phyloP scores from a whole-genome alignment of 495 filamentous ascomycete species.

The Annulohypoxylon stygium region DNA sequence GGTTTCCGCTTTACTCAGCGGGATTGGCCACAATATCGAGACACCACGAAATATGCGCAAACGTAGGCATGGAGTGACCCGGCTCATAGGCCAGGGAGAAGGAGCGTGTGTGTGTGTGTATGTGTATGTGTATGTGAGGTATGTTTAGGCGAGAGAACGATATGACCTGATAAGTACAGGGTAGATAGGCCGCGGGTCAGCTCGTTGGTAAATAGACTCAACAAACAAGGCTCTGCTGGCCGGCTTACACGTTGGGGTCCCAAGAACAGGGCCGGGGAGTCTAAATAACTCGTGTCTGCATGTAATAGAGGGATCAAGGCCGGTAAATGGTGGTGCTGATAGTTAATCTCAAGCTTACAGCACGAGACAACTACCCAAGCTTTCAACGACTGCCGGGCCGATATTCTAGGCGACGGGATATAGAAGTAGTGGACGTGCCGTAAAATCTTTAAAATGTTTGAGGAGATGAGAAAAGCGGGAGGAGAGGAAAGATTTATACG shows the following conservation, averaged over 20 bases:
- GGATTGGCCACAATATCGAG: slow-evolving; percentile 36
- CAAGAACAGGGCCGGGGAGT: slow-evolving; percentile 24
- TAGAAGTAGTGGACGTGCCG: slow-evolving; percentile 19
- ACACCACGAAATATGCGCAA: slow-evolving; percentile 28
- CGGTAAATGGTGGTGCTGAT: slow-evolving; percentile 16
- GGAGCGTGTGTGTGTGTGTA: slow-evolving; percentile 17
- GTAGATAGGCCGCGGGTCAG: slow-evolving; percentile 35
- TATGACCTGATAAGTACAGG: slow-evolving; percentile 35
- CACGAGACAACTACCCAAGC: slow-evolving; percentile 14
- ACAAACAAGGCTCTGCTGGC: slow-evolving; percentile 38
- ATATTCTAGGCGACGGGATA: slow-evolving; percentile 7
- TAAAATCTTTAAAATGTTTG: slow-evolving; percentile 11
- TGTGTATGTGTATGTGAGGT: slow-evolving; percentile 10
- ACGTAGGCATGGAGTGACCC: slow-evolving; percentile 28
- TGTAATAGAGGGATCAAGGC: slow-evolving; percentile 18
- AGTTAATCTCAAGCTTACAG: slow-evolving; percentile 35
- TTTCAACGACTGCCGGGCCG: slow-evolving; percentile 22
- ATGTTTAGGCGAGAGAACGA: slow-evolving; percentile 25
- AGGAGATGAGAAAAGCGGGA: slow-evolving; percentile 25
- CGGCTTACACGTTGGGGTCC: slow-evolving; percentile 48
- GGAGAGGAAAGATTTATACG: slow-evolving; percentile 40
- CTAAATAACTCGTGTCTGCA: slow-evolving; percentile 39
- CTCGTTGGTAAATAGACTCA: slow-evolving; percentile 35
- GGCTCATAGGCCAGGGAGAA: slow-evolving; percentile 23
- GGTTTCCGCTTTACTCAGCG: slow-evolving; percentile 35